Base-by-base conservation (phyloP, 352 stramenopile genomes). In the Phytophthora crassamura region DNA sequence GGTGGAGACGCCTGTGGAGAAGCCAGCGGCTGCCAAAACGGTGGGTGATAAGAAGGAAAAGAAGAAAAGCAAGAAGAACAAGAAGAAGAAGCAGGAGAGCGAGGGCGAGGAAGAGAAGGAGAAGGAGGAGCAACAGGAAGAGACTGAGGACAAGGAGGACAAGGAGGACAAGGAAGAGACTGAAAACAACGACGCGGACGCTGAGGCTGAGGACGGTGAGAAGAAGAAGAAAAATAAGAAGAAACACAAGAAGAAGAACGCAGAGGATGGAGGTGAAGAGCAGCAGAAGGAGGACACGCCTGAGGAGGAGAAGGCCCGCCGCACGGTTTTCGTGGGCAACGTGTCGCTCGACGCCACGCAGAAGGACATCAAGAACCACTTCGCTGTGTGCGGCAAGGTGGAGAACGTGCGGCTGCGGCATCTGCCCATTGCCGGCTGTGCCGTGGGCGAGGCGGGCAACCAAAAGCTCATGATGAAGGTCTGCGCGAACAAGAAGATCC, bases 401-500 rank as follows among this genome's bases (percentile, higher is more conserved):
- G 90, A 97, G 55, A 83, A 60, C 25, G 86, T 97, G 51, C 82
- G 93, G 18, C 69, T 98, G 30, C 90, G 93, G 7, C 93, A 91
- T 54, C 42, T 98, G 38, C 90, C 93, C 3, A 76, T 98, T 48
- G 84, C 88, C 14, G 91, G 91, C 41, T 93, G 82, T 51, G 84
- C 86, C 11, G 80, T 98, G 22, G 86, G 86, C 60, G 66, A 98
- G 52, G 67, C 83, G 50, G 91, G 91, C 60, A 97, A 98, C 65
- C 90, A 98, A 72, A 94, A 94, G 72, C 79, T 97, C 32, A 84
- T 97, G 71, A 94, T 91, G 78, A 97, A 97, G 60, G 90, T 97
- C 35, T 97, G 86, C 55, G 86, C 86, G 4, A 96, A 92, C 75
- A 92, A 92, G 62, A 96, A 96, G 67, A 80, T 97, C 39, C 72